Evolutionary conservation across 768 basidiomycete genomes (phyloP), one percentile per base, ranked within the genome.

Genomic region (Agaricus blazei): DNA sequence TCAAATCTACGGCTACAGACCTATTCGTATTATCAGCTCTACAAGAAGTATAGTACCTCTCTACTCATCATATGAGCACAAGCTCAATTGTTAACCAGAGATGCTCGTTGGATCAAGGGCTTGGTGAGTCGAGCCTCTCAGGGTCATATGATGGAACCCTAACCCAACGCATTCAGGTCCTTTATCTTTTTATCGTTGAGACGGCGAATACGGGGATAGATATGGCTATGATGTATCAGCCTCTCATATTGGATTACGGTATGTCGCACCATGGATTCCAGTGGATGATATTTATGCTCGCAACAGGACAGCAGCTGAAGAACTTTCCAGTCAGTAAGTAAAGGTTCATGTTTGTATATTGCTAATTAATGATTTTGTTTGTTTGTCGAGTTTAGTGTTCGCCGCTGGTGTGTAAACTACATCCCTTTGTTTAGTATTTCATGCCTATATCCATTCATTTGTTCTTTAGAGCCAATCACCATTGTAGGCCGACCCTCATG

Each of bases 191-290:
- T 58, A 38, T 72, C 14, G 57, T 72, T 15, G 77, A 78, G 54
- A 72, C 75, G 0, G 51, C 72, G 1, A 78, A 78, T 54, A 76
- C 77, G 2, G 75, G 61, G 4, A 72, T 70, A 57, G 72, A 75
- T 59, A 74, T 79, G 51, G 69, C 66, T 5, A 72, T 78, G 62
- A 70, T 79, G 63, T 80, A 73, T 48, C 71, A 80, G 55, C 76
- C 77, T 0, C 66, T 80, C 1, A 75, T 80, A 24, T 48, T 65
- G 29, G 63, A 75, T 55, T 79, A 72, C 56, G 68, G 62, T 43
- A 45, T 50, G 28, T 46, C 52, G 26, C 52, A 52, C 65, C 0
- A 56, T 55, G 9, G 56, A 46, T 7, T 58, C 9, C 23, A 31
- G 9, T 34, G 14, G 12, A 9, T 26, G 11, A 19, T 4, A n/a